phyloP scores from a whole-genome alignment of 352 stramenopile genomes.

The Pythium periplocum region DNA sequence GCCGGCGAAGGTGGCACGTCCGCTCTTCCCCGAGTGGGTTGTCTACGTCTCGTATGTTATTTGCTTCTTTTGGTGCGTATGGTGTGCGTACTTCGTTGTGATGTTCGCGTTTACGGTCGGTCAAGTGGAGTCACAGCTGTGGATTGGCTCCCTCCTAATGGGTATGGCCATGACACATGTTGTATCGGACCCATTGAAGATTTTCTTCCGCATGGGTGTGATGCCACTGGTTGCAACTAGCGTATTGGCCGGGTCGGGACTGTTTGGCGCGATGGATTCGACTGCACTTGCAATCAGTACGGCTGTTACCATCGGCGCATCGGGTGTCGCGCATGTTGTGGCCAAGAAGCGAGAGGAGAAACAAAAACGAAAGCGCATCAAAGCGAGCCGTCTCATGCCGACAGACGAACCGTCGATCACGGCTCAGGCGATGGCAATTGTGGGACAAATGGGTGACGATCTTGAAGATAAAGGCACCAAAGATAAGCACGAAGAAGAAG shows the following conservation, averaged over 20 bases:
- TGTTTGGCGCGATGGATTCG: slow-evolving; percentile 47
- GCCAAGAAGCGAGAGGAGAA: slow-evolving; percentile 23
- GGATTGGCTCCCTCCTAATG: slow-evolving; percentile 50
- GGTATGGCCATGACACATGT: slow-evolving; percentile 53
- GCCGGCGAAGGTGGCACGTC: slow-evolving; percentile 37
- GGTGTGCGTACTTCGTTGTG: slow-evolving; percentile 62
- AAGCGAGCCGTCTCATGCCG: slow-evolving; percentile 26
- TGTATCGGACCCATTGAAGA: slow-evolving; percentile 59
- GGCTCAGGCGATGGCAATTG: slow-evolving; percentile 17
- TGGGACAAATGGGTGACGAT: slow-evolving; percentile 6
- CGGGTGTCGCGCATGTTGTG: slow-evolving; percentile 42
- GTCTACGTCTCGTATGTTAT: slow-evolving; percentile 67
- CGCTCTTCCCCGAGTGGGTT: slow-evolving; percentile 70
- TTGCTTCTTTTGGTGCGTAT: slow-evolving; percentile 43
- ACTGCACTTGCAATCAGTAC: slow-evolving; percentile 42
- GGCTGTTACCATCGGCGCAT: slow-evolving; percentile 35
- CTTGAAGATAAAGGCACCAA: slow-evolving; percentile 7
- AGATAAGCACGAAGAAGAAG: not conserved
- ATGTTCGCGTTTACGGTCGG: slow-evolving; percentile 69
- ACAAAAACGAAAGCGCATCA: slow-evolving; percentile 11
- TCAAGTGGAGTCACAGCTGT: slow-evolving; percentile 50
- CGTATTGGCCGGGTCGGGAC: slow-evolving; percentile 40
- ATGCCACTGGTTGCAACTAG: slow-evolving; percentile 57
- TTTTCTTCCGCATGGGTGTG: slow-evolving; percentile 67
- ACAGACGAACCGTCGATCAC: slow-evolving; percentile 17